Base-by-base conservation (phyloP, 163 green algal genomes). In the Chloromonas sp. region DNA sequence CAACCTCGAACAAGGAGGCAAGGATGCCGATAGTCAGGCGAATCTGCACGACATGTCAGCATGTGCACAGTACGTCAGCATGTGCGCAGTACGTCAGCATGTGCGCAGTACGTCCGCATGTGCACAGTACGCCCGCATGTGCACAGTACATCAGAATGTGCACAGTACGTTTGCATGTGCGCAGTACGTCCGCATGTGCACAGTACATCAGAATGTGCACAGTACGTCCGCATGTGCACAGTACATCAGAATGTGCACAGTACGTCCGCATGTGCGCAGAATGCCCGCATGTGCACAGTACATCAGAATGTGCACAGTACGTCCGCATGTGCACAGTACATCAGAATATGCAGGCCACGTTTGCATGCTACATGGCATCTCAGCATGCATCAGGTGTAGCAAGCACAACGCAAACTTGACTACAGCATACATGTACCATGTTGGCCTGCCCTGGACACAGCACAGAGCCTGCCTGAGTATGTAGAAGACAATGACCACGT, bases 1-100 rank as follows among this genome's bases (percentile, higher is more conserved):
- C 78, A 59, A 92, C 60, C 87, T 88, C 71, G 60, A 81, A 82
- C 57, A 79, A 82, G 14, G 66, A 71, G 13, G 62, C 1, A 11
- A 74, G 66, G 66, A 74, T 74, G 66, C 5, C 5, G 66, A 11
- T 74, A 11, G 66, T 11, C 5, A 74, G 66, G 66, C 66, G 66
- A 5, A 74, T 5, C 66, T 74, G 66, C 66, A 11, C 66, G 11
- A 11, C 11, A 11, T 5, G 5, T 5, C 66, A 74, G 66, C 66
- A 74, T 5, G 66, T 5, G 11, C 66, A 74, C 66, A 74, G 5
- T 5, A 11, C 66, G 11, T 74, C 11, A 5, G 11, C 66, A 11
- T 74, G 66, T 74, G 66, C 66, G 66, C 66, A 74, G 66, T 74
- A 11, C 5, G 5, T 5, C 66, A 74, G 66, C 66, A 74, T 5